A percentile compares a stretch with the other conserved stretches of the same genome.
Conservation (phyloP, 2,329 filamentous ascomycete genomes). For the Stachybotrys echinatus region DNA sequence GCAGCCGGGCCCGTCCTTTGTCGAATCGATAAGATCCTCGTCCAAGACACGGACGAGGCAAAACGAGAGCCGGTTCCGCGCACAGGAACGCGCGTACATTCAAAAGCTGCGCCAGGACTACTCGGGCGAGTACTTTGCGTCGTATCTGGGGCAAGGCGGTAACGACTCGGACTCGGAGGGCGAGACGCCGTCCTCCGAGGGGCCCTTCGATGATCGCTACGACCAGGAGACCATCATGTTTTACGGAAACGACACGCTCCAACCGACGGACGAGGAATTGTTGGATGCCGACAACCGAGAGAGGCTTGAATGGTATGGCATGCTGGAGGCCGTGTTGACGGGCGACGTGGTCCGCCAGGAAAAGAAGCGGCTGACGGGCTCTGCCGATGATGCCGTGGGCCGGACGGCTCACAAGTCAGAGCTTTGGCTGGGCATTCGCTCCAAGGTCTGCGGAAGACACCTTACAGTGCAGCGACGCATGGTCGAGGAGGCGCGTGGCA, state of each 20-base stretch:
- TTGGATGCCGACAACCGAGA: constrained; percentile 85
- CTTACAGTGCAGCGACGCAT: constrained; percentile 80
- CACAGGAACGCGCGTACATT: constrained; percentile 88
- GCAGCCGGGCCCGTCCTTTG: constrained; percentile 34
- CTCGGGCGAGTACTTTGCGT: constrained; percentile 62
- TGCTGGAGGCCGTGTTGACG: constrained; percentile 91
- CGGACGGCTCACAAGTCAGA: constrained; percentile 68
- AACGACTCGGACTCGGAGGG: constrained; percentile 85
- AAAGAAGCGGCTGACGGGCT: constrained; percentile 89
- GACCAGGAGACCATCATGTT: constrained; percentile 92
- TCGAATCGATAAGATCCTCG: constrained; percentile 42
- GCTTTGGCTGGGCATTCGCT: constrained; percentile 83
- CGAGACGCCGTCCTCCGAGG: constrained; percentile 81
- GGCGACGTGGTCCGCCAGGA: constrained; percentile 97
- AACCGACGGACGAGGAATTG: constrained; percentile 84
- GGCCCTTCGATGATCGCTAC: constrained; percentile 78
- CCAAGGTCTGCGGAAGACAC: constrained; percentile 78
- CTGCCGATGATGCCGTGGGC: constrained; percentile 52
- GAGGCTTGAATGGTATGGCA: constrained; percentile 93
- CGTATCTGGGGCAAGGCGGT: constrained; percentile 55
- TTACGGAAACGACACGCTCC: constrained; percentile 82
- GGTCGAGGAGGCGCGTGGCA: constrained; percentile 75
- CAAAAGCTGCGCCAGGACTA: constrained; percentile 80
- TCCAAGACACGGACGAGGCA: constrained; percentile 45
- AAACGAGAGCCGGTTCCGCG: constrained; percentile 41